Evolutionary conservation across 2,329 filamentous ascomycete species (phyloP).

Genomic region (Ophiosphaerella herpotricha): DNA sequence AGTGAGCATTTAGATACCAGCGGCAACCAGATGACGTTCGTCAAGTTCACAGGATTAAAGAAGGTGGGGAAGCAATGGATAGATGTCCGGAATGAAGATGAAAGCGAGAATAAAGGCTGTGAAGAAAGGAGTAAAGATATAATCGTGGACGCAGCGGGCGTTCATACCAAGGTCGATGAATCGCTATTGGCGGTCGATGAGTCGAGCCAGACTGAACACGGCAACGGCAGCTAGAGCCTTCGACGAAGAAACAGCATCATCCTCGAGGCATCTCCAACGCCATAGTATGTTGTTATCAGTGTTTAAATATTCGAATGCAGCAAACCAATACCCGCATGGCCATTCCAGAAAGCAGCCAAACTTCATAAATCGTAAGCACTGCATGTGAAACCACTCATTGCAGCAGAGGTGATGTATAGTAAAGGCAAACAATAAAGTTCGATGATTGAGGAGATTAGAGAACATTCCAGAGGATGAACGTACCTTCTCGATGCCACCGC

Average conservation of each 20-base stretch:
- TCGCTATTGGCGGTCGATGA: background rate
- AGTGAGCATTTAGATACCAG: slow-evolving; percentile 36
- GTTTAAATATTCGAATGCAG: background rate
- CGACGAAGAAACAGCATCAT: slow-evolving; percentile 7
- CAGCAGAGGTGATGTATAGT: too few species aligned
- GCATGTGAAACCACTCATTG: too few species aligned
- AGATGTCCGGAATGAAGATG: slow-evolving; percentile 21
- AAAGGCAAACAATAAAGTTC: too few species aligned
- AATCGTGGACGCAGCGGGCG: background rate
- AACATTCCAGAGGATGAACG: too few species aligned
- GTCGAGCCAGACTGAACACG: background rate
- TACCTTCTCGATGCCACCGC: too few species aligned
- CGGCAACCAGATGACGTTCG: slow-evolving; percentile 20
- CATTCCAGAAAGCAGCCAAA: too few species aligned
- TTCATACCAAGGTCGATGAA: background rate
- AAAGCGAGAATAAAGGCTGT: slow-evolving; percentile 9
- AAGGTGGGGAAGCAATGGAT: slow-evolving; percentile 28
- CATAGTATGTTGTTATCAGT: background rate
- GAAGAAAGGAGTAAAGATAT: slow-evolving; percentile 1
- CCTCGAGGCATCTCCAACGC: background rate
- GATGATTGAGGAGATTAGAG: too few species aligned
- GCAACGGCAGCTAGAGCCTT: slow-evolving; percentile 11
- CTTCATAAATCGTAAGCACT: too few species aligned
- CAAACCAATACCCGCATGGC: background rate
- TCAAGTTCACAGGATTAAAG: slow-evolving; percentile 31